Evolutionary conservation across 2,329 filamentous ascomycete genomes (phyloP).

Genomic region (Macrophomina tecta): DNA sequence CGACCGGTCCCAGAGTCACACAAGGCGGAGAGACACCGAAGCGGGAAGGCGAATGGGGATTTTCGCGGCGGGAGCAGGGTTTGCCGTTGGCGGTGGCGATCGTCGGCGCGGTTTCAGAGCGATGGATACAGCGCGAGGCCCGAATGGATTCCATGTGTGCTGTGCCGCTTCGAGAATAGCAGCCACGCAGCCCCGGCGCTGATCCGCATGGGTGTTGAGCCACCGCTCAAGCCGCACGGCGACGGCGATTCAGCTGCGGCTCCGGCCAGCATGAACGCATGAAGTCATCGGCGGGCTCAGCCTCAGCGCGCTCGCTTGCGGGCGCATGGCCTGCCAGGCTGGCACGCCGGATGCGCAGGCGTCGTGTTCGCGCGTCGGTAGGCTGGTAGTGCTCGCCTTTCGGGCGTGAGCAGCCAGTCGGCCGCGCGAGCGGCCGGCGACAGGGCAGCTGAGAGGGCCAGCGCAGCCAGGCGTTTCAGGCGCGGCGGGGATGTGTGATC

Average conservation of each 20-base stretch:
- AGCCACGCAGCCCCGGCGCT: not conserved
- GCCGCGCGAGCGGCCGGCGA: not conserved
- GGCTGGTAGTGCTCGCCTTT: not conserved
- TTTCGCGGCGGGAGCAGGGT: not conserved
- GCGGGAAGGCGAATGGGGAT: slow-evolving; percentile 3
- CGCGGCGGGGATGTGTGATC: not conserved
- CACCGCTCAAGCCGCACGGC: not conserved
- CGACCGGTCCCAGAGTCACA: not conserved
- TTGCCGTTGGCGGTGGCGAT: not conserved
- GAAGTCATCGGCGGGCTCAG: not conserved
- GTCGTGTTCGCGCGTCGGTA: not conserved
- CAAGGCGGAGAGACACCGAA: not conserved
- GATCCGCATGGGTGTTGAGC: not conserved
- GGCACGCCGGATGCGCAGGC: not conserved
- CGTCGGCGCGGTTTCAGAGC: not conserved
- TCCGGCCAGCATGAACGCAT: not conserved
- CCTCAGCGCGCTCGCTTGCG: not conserved
- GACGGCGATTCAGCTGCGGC: not conserved
- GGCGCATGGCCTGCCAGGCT: not conserved
- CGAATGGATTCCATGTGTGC: not conserved
- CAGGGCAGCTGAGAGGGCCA: not conserved
- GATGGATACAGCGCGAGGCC: not conserved
- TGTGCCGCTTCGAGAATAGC: not conserved
- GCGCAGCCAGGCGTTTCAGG: slow-evolving; percentile 11
- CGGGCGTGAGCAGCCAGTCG: not conserved